A percentile compares a stretch with the other conserved stretches of the same genome.
These are phyloP conservation scores for Nakazawaea siamensis DNA, from an alignment of 805 yeast genomes.

Conservation along the genomic window DNA sequence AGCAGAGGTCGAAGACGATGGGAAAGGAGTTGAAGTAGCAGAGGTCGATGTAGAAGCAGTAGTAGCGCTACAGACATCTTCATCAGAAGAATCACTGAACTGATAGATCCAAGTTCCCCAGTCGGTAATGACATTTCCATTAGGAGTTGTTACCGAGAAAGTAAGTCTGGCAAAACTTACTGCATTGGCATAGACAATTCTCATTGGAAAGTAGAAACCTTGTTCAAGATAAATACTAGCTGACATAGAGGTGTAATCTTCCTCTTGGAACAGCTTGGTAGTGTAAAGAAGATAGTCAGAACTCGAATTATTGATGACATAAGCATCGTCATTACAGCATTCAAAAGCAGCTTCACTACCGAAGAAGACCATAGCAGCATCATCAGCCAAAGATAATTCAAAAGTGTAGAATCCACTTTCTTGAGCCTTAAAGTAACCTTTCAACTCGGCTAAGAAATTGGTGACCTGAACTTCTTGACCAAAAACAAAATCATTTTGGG, in stretches of 20 bases:
- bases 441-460: slow-evolving; percentile 13
- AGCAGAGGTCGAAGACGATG: too few relatives aligned
- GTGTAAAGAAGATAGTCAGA: not conserved
- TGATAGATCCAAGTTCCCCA: slow-evolving; percentile 5
- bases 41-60: slow-evolving; percentile 1
- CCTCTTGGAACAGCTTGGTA: not conserved
- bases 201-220: slow-evolving; percentile 21
- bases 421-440: slow-evolving; percentile 19
- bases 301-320: not conserved
- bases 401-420: slow-evolving; percentile 21
- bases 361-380: slow-evolving; percentile 22
- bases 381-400: slow-evolving; percentile 19
- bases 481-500: not conserved
- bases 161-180: slow-evolving; percentile 12
- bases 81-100: not conserved
- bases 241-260: not conserved
- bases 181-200: slow-evolving; percentile 18
- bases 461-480: not conserved
- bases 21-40: not conserved
- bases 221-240: not conserved
- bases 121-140: slow-evolving; percentile 15
- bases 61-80: slow-evolving; percentile 6
- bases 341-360: slow-evolving; percentile 23
- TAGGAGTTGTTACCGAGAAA: slow-evolving; percentile 16
- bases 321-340: slow-evolving; percentile 21